These are phyloP conservation scores for Furcasterigmium sp. DNA, from an alignment of 2,329 filamentous ascomycete genomes.

Conservation along the genomic window DNA sequence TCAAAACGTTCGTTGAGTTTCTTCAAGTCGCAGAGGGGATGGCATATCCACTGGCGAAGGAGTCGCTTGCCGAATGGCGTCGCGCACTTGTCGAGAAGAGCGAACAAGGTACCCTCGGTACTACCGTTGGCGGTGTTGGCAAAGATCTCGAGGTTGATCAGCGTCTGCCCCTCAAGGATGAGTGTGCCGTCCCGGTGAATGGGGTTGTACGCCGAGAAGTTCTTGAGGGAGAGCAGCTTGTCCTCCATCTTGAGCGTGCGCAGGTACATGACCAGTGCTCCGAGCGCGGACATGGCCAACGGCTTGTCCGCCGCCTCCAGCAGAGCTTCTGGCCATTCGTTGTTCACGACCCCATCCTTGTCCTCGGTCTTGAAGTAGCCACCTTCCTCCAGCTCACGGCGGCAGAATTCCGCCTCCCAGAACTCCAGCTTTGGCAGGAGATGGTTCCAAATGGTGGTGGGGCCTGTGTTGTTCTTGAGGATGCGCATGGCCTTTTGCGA, in stretches of 20 bases:
- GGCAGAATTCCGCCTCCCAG: constrained; percentile 77
- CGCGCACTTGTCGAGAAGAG: constrained; percentile 85
- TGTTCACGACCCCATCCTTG: constrained; percentile 34
- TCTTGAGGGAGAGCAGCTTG: constrained; percentile 80
- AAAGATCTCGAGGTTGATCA: constrained; percentile 98
- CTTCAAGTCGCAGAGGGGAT: constrained; percentile 78
- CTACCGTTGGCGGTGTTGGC: constrained; percentile 87
- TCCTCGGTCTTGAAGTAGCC: constrained; percentile 68
- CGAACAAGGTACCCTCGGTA: constrained; percentile 80
- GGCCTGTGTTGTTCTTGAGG: constrained; percentile 89
- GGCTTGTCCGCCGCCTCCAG: constrained; percentile 71
- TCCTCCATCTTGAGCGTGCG: constrained; percentile 82
- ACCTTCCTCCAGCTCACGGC: constrained; percentile 73
- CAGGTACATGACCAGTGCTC: constrained; percentile 83
- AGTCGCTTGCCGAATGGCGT: constrained; percentile 96
- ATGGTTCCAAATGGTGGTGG: constrained; percentile 93
- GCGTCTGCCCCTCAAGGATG: constrained; percentile 88
- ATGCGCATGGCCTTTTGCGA: constrained; percentile 89
- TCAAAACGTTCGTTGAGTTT: constrained; percentile 93
- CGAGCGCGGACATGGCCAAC: constrained; percentile 82
- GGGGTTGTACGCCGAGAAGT: constrained; percentile 87
- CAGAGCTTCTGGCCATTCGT: constrained; percentile 71
- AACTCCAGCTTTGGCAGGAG: constrained; percentile 85
- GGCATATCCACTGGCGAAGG: constrained; percentile 95
- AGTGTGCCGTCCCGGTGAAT: constrained; percentile 87